Evolutionary conservation across 2,329 filamentous ascomycete species (phyloP).

Genomic region (Aciculosporium take): DNA sequence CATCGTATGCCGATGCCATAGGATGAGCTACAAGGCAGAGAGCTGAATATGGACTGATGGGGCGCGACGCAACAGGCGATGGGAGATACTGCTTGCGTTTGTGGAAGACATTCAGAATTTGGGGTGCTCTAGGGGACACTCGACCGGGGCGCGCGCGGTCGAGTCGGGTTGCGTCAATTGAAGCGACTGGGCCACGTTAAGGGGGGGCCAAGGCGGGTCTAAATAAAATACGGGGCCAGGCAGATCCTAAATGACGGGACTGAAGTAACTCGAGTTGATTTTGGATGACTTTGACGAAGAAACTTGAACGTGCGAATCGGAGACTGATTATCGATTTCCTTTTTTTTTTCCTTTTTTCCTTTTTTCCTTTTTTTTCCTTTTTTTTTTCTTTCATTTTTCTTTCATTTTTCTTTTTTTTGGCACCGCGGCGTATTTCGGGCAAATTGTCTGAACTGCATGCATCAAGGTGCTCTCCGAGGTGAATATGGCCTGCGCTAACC

Average conservation of each 20-base stretch:
- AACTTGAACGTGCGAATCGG: too few relatives aligned
- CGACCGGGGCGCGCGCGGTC: not conserved
- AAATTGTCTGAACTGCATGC: too few relatives aligned
- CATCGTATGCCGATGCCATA: slow-evolving; percentile 92
- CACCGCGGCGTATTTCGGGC: too few relatives aligned
- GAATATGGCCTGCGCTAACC: too few relatives aligned
- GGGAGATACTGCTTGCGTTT: slow-evolving; percentile 1
- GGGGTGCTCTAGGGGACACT: slow-evolving; percentile 3
- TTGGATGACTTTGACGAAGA: too few relatives aligned
- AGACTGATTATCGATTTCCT: too few relatives aligned
- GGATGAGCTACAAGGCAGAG: slow-evolving; percentile 11
- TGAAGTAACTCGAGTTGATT: not conserved
- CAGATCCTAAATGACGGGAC: not conserved
- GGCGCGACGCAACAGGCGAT: slow-evolving; percentile 1
- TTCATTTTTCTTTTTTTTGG: too few relatives aligned
- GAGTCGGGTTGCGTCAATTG: not conserved
- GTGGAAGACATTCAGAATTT: slow-evolving; percentile 4
- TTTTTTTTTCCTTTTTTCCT: too few relatives aligned
- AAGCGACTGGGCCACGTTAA: slow-evolving; percentile 3
- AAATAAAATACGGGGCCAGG: slow-evolving; percentile 7
- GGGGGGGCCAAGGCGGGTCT: slow-evolving; percentile 8
- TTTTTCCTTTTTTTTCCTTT: too few relatives aligned
- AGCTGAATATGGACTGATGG: slow-evolving; percentile 8
- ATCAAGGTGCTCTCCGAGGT: too few relatives aligned
- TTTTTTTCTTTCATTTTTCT: too few relatives aligned